Percentiles rank a stretch among this genome's conserved stretches.
phyloP scores from a whole-genome alignment of 1,284 basidiomycete species.

The Ustilago hordei region DNA sequence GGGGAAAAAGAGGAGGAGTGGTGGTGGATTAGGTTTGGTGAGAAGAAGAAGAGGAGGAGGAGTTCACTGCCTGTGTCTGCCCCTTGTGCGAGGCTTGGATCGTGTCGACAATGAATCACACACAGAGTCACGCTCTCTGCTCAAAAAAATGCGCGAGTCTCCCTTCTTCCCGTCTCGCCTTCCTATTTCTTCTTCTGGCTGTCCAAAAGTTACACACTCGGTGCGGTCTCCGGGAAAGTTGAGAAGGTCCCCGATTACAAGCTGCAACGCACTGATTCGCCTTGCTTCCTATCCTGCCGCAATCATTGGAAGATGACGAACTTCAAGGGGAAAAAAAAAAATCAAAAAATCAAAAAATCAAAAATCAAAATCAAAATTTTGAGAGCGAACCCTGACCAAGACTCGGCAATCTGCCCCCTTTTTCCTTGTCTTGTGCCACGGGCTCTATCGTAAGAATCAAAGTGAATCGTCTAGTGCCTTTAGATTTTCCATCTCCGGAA shows the following conservation, averaged over 20 bases:
- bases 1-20: constrained; percentile 24
- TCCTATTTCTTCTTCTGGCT: background rate
- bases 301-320: constrained; percentile 1
- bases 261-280: background rate
- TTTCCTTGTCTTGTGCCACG: constrained; percentile 11
- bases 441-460: constrained; percentile 10
- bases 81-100: background rate
- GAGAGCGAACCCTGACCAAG: constrained; percentile 38
- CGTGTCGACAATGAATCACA: constrained; percentile 8
- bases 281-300: background rate
- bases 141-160: background rate
- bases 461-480: background rate
- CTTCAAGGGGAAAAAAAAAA: background rate
- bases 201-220: background rate
- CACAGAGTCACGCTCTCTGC: background rate
- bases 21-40: constrained; percentile 10
- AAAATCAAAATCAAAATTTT: background rate
- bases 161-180: background rate
- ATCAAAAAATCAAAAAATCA: no score
- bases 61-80: background rate
- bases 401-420: constrained; percentile 24
- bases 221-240: constrained; percentile 1
- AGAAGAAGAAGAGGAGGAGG: background rate
- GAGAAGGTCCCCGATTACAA: background rate
- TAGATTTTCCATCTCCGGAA: background rate